Evolutionary conservation across 2,329 filamentous ascomycete genomes (phyloP).

Genomic region (Fusarium sp.): DNA sequence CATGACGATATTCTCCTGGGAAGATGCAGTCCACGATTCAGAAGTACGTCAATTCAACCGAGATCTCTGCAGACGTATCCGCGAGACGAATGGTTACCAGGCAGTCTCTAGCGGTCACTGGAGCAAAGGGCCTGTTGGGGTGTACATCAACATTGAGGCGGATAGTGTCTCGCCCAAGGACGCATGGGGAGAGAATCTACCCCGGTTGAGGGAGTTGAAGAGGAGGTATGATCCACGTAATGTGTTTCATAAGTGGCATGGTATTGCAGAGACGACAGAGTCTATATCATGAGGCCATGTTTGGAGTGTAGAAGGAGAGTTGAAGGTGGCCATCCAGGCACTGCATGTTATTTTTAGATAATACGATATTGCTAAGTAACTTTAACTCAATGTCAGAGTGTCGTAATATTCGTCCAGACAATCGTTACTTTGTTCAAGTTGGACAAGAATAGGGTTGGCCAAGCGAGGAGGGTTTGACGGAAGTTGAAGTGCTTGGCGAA

Average conservation of each 20-base stretch:
- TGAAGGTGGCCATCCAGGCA: background rate
- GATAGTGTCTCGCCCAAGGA: conserved; percentile 38
- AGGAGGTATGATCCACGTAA: conserved; percentile 47
- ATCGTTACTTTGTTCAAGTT: too few species aligned
- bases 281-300: background rate
- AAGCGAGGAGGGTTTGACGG: too few species aligned
- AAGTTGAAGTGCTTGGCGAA: too few species aligned
- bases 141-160: conserved; percentile 46
- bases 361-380: background rate
- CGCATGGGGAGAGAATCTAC: conserved; percentile 46
- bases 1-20: conserved; percentile 53
- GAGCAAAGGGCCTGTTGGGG: conserved; percentile 39
- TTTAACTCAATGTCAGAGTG: background rate
- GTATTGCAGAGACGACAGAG: conserved; percentile 18
- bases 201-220: conserved; percentile 47
- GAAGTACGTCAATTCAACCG: conserved; percentile 52
- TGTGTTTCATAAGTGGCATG: conserved; percentile 47
- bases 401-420: too few species aligned
- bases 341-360: background rate
- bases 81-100: conserved; percentile 39
- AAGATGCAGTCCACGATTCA: conserved; percentile 48
- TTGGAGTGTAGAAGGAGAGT: background rate
- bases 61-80: conserved; percentile 42
- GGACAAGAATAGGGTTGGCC: too few species aligned
- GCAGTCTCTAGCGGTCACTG: conserved; percentile 21